Base-by-base conservation (phyloP, 192 early-diverging fungal genomes). In the Coemansia sp. region DNA sequence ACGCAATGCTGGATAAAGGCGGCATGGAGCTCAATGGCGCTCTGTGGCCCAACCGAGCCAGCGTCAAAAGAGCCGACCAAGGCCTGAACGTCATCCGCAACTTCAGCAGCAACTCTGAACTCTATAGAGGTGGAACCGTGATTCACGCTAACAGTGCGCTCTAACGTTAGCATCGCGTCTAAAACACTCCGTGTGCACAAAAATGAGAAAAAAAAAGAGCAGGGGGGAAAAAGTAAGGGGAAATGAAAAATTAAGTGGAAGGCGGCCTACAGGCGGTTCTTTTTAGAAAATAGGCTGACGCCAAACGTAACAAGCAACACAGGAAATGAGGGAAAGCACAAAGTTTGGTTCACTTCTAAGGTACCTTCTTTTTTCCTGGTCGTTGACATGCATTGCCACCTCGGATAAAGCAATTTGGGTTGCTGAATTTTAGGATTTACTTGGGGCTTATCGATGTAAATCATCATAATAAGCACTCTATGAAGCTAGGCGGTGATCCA, bases 1-100 rank as follows among this genome's bases (percentile, higher is more conserved):
- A 53, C 58, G 24, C 67, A 62, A 32, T 58, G 35, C 17, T 62
- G 22, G 29, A 69, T 38, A 37, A 69, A 69, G 1, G 36, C 17
- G 1, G 54, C 52, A 34, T 52, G 61, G 11, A 62, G 36, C 33
- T 69, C 54, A 43, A 62, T 63, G 15, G 55, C 8, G 15, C 48
- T 60, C 11, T 32, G 33, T 1, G 54, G 21, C 4, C 29, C 21
- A 3, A 11, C 0, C 5, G 37, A 4, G 7, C 15, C 36, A 19
- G 27, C 40, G 27, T 11, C 9, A 33, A 58, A 42, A 1, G 38
- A 42, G 39, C 22, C 15, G 27, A 17, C 52, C 32, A 53, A 18
- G 15, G 33, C 33, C 17, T 53, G 29, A 10, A 53, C 52, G 11
- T 1, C 26, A 24, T 24, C 46, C 12, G 1, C 24, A 0, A 50